A percentile compares a stretch with the other conserved stretches of the same genome.
These are phyloP conservation scores for Phytophthora chlamydospora DNA, from an alignment of 352 stramenopile species.

Conservation along the genomic window DNA sequence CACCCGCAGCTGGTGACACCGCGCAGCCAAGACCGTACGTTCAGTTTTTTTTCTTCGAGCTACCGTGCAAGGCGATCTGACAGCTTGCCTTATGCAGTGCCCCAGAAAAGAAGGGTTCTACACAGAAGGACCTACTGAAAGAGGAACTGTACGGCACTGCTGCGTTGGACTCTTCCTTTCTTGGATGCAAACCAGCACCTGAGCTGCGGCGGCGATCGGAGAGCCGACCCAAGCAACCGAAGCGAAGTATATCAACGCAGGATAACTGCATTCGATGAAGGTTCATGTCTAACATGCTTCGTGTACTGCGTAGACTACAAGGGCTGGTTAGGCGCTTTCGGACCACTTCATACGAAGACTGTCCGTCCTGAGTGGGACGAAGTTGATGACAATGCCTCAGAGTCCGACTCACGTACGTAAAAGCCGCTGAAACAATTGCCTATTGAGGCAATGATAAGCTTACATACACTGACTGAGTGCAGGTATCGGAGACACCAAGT, in stretches of 20 bases:
- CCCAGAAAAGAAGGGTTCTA: not conserved
- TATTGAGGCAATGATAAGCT: not conserved
- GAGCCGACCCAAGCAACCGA: constrained; percentile 22
- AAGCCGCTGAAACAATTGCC: not conserved
- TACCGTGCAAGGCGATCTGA: not conserved
- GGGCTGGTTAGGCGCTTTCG: constrained; percentile 79
- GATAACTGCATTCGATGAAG: not conserved
- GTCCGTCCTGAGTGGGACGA: constrained; percentile 59
- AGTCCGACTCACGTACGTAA: constrained; percentile 31
- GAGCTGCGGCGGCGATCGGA: constrained; percentile 13
- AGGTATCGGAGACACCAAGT: constrained; percentile 30
- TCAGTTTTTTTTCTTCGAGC: not conserved
- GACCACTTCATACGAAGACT: constrained; percentile 73
- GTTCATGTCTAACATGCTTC: constrained; percentile 1
- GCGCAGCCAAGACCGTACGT: constrained; percentile 19
- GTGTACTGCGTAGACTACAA: constrained; percentile 54
- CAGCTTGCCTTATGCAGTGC: constrained; percentile 1
- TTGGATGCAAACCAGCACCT: constrained; percentile 47
- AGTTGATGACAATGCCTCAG: constrained; percentile 26
- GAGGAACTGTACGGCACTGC: constrained; percentile 70
- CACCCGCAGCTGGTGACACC: not conserved
- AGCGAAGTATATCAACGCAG: constrained; percentile 26
- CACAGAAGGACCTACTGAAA: constrained; percentile 46
- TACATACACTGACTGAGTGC: not conserved
- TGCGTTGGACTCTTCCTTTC: constrained; percentile 52